Evolutionary conservation across 371 early-diverging fungal genomes (phyloP), one percentile per base, ranked within the genome.

Genomic region (Fennellomyces sp.): DNA sequence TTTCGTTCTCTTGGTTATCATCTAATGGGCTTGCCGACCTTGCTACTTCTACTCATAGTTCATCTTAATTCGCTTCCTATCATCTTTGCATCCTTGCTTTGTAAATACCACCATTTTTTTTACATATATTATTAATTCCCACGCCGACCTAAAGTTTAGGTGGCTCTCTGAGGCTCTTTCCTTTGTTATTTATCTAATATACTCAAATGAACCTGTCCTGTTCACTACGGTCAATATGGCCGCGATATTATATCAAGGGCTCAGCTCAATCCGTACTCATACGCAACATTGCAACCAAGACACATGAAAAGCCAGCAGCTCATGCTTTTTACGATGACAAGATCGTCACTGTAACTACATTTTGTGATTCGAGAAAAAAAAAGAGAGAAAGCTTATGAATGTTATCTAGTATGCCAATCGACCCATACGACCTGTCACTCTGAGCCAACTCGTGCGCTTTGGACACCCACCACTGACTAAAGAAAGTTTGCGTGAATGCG

Each of bases 381-480:
- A 30, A 41, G 17, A 13, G 23, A 11, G 25, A 12, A 28, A 50
- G 38, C 17, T 50, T 11, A 21, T 50, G 10, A 29, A 15, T 52
- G 35, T 25, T 55, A 28, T 23, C 12, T 58, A 75, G 73, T 86
- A 85, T 73, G 86, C 84, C 10, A 83, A 72, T 62, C 76, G 81
- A 55, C 82, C 85, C 23, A 80, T 91, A 30, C 80, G 78, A 38
- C 92, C 90, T 7, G 92, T 95, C 29, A 95, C 92, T 10, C 69
- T 97, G 48, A 79, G 86, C 39, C 86, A 94, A 51, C 84, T 97
- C 2, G 67, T 91, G 19, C 83, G 85, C 29, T 88, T 90, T 59
- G 90, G 90, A 19, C 83, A 82, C 17, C 84, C 87, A 58, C 81
- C 89, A 5, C 38, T 78, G 45, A 75, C 77, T 17, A 54, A 63